A percentile compares a stretch with the other conserved stretches of the same genome.
These are phyloP conservation scores for Kitagawia praeruptora DNA, from an alignment of 129 eudicot species.

Conservation along the genomic window DNA sequence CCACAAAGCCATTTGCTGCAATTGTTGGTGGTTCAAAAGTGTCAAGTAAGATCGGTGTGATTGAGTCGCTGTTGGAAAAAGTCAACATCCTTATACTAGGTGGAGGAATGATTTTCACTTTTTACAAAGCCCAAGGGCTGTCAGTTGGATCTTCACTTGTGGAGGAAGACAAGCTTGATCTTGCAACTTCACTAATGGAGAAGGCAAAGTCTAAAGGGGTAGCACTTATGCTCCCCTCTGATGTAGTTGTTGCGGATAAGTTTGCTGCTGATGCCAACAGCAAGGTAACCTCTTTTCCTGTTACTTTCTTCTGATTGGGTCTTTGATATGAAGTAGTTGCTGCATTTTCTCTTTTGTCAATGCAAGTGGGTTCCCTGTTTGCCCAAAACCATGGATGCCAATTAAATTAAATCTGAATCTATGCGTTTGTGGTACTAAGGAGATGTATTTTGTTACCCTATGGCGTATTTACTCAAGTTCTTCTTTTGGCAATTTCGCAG, in stretches of 20 bases:
- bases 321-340: neutral
- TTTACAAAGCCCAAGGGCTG: slow-evolving; percentile 82
- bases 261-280: slow-evolving; percentile 92
- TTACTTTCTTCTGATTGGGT: neutral
- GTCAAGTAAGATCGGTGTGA: slow-evolving; percentile 79
- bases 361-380: neutral
- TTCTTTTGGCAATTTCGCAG: slow-evolving; percentile 20
- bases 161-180: slow-evolving; percentile 91
- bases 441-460: neutral
- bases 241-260: slow-evolving; percentile 86
- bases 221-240: slow-evolving; percentile 72
- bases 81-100: slow-evolving; percentile 70
- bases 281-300: slow-evolving; percentile 39
- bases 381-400: neutral
- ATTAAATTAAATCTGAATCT: neutral
- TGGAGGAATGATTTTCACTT: slow-evolving; percentile 91
- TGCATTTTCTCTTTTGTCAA: neutral
- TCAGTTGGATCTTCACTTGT: slow-evolving; percentile 89
- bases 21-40: slow-evolving; percentile 98
- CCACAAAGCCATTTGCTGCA: slow-evolving; percentile 92
- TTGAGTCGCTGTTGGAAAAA: slow-evolving; percentile 65
- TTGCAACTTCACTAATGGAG: slow-evolving; percentile 78
- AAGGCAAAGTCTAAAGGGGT: slow-evolving; percentile 91
- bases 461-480: neutral
- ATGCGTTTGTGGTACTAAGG: neutral